Base-by-base conservation (phyloP, 176 grass and related monocot species). In the Canna indica region DNA sequence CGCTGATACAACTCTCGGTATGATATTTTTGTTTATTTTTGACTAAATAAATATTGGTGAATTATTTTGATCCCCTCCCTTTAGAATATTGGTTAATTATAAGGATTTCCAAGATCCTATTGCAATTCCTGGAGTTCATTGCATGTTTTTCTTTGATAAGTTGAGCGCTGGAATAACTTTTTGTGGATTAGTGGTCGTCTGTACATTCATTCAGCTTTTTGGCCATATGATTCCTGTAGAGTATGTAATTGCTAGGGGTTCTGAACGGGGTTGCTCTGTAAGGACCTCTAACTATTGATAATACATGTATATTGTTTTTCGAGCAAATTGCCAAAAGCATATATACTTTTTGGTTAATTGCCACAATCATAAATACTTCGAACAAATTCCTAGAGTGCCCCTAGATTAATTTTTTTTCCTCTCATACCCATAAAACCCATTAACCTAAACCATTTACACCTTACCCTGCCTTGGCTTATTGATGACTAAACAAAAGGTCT, bases 1-100 rank as follows among this genome's bases (percentile, higher is more conserved):
- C 76, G 69, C 74, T 29, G 9, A 36, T 13, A 52, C 83, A 42
- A 90, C 69, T 15, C 25, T 33, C 47, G 88, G 88, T 96, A 79
- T 24, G 33, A 74, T 17, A 27, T 65, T 7, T 16, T 14, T 16
- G 20, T 25, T 71, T 42, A 5, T 22, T 45, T 38, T 42, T 57
- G 17, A 22, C 32, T 65, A 65, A 38, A 47, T 29, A 0, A 29
- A 8, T 31, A 8, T 34, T 53, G 26, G 26, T 70, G 13, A 5
- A 29, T 27, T 15, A 2, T 31, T 72, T 1, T 53, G 32, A 10
- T 35, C 33, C 3, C 47, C 1, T 18, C 18, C 3, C 10, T 28
- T 45, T n/a, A 47, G 10, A 29, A 28, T 31, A 3, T 25, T 24
- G 32, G 22, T 2, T n/a, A 46, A 47, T n/a, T 5, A 6, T 54